Evolutionary conservation across 2,329 filamentous ascomycete genomes (phyloP).

Genomic region (Aschersonia sp.): DNA sequence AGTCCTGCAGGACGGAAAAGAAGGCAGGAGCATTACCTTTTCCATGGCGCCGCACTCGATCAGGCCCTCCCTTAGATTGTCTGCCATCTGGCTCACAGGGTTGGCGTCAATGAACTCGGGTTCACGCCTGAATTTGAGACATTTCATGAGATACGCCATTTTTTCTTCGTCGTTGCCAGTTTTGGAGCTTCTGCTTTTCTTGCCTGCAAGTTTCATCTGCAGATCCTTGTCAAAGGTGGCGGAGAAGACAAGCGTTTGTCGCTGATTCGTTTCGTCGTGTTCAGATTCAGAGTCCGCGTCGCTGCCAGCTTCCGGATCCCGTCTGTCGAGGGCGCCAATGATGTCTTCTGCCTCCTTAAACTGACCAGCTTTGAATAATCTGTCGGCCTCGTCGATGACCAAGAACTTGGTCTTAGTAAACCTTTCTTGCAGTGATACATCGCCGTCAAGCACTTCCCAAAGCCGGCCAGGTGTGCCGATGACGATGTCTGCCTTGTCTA

Average conservation of each 20-base stretch:
- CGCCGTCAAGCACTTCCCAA: constrained; percentile 83
- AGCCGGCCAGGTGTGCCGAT: constrained; percentile 82
- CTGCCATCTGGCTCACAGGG: constrained; percentile 77
- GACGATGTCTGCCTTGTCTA: constrained; percentile 80
- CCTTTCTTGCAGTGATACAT: constrained; percentile 50
- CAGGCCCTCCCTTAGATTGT: constrained; percentile 72
- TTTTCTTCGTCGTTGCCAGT: constrained; percentile 56
- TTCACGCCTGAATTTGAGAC: constrained; percentile 73
- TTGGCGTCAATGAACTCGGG: constrained; percentile 91
- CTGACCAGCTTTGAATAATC: constrained; percentile 80
- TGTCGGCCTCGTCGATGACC: constrained; percentile 88
- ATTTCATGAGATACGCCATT: constrained; percentile 84
- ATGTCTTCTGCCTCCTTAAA: constrained; percentile 93
- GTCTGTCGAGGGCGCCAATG: constrained; percentile 61
- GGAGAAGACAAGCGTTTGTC: constrained; percentile 92
- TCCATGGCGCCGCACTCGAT: constrained; percentile 88
- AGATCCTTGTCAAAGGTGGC: constrained; percentile 88
- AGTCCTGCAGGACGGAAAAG: neutral
- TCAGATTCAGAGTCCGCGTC: constrained; percentile 28
- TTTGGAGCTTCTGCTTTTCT: constrained; percentile 31
- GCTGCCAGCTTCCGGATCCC: constrained; percentile 45
- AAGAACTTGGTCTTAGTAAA: constrained; percentile 68
- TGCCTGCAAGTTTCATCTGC: constrained; percentile 80
- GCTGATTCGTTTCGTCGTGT: constrained; percentile 29
- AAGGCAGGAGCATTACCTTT: constrained; percentile 42